Percentiles rank a stretch among this genome's conserved stretches.
These are phyloP conservation scores for Cerrena zonata DNA, from an alignment of 1,284 basidiomycete genomes.

Conservation along the genomic window DNA sequence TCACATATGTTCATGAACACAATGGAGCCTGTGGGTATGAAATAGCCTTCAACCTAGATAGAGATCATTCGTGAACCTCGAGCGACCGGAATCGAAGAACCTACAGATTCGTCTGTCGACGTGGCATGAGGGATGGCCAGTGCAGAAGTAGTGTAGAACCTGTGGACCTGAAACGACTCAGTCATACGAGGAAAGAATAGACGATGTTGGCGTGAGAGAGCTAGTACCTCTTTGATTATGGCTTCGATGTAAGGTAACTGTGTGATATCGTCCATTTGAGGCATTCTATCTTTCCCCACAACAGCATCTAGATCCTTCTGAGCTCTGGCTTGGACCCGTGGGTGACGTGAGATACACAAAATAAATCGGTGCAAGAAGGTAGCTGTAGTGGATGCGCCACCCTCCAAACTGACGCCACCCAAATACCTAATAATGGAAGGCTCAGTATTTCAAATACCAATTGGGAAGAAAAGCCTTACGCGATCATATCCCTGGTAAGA, in stretches of 20 bases:
- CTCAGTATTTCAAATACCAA: neutral
- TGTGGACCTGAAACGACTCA: neutral
- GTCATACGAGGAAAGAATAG: too few species aligned
- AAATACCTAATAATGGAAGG: constrained; percentile 4
- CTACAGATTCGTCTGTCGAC: constrained; percentile 1
- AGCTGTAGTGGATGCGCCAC: constrained; percentile 3
- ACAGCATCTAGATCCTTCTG: constrained; percentile 33
- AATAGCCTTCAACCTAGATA: constrained; percentile 3
- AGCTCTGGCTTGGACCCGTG: constrained; percentile 27
- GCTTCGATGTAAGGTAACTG: constrained; percentile 32
- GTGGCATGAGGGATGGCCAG: constrained; percentile 1
- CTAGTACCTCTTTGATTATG: constrained; percentile 30
- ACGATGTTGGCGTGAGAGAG: neutral
- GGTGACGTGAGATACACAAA: constrained; percentile 24
- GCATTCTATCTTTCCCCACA: constrained; percentile 27
- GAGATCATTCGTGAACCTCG: neutral
- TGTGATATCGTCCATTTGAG: constrained; percentile 27
- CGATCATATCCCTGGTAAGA: constrained; percentile 9
- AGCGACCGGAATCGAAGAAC: neutral
- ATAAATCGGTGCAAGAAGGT: constrained; percentile 23
- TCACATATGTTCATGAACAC: constrained; percentile 7
- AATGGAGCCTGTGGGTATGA: constrained; percentile 1
- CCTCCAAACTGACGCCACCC: constrained; percentile 8
- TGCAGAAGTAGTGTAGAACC: neutral
- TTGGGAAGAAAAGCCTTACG: constrained; percentile 5